Evolutionary conservation across 2,329 filamentous ascomycete species (phyloP).

Genomic region (Talaromyces sp.): DNA sequence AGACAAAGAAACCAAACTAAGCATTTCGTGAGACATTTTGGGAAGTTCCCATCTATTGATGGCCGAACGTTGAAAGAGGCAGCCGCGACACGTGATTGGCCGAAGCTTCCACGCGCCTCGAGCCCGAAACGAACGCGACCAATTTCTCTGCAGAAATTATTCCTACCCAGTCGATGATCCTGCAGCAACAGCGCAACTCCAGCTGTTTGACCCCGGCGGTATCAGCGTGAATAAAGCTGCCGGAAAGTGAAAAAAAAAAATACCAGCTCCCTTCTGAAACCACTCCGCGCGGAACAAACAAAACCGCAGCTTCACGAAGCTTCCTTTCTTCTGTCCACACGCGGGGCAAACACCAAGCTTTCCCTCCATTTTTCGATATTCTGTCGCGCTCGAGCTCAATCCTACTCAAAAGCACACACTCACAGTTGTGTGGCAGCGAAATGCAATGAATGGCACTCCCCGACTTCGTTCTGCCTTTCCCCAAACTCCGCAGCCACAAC

Average conservation of each 20-base stretch:
- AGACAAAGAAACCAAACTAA: neutral
- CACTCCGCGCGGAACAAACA: neutral
- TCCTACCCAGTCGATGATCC: neutral
- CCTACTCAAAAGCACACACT: neutral
- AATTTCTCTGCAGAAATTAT: neutral
- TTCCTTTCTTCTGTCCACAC: neutral
- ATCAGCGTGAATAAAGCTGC: neutral
- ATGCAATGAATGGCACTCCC: conserved; percentile 80
- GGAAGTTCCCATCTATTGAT: too few species aligned
- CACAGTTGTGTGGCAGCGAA: conserved; percentile 26
- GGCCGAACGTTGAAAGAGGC: neutral
- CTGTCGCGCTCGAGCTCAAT: neutral
- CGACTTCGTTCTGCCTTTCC: conserved; percentile 78
- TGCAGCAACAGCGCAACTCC: neutral
- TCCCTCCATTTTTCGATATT: neutral
- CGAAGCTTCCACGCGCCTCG: conserved; percentile 15
- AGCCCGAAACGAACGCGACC: neutral
- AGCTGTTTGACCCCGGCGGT: neutral
- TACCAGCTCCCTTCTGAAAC: neutral
- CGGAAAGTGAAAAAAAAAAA: neutral
- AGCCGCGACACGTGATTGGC: conserved; percentile 11
- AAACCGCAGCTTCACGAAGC: neutral
- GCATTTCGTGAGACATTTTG: neutral
- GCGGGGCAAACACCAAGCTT: neutral
- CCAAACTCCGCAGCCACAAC: conserved; percentile 59